Evolutionary conservation across 2,329 filamentous ascomycete species (phyloP).

Genomic region (Calonectria pauciramosa): DNA sequence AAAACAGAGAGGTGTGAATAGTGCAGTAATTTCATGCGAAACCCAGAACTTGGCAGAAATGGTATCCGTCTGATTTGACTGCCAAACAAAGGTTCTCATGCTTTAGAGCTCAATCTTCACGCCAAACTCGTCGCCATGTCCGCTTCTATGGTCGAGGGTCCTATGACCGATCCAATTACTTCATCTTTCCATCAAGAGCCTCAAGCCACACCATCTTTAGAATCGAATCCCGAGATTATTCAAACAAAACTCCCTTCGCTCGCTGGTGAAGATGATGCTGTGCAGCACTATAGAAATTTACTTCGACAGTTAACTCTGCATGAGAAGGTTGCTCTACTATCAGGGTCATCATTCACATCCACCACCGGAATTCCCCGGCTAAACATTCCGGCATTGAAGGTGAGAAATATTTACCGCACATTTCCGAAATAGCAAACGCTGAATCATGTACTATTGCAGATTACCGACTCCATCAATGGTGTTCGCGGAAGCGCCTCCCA

Average conservation of each 20-base stretch:
- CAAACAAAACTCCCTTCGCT: not conserved
- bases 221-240: not conserved
- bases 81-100: no score
- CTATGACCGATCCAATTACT: not conserved
- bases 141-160: not conserved
- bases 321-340: conserved; percentile 3
- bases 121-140: not conserved
- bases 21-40: not conserved
- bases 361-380: not conserved
- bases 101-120: not conserved
- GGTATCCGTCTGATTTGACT: no score
- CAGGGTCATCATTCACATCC: conserved; percentile 2
- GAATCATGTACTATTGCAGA: not conserved
- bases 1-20: not conserved
- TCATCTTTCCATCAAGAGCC: not conserved
- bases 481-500: not conserved
- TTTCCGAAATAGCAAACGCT: not conserved
- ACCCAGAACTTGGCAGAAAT: not conserved
- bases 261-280: not conserved
- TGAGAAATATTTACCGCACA: not conserved
- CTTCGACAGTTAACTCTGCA: not conserved
- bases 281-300: not conserved
- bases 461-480: conserved; percentile 2
- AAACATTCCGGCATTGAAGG: conserved; percentile 2
- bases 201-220: not conserved